Percentiles rank a stretch among this genome's conserved stretches.
Conservation (phyloP, 805 yeast genomes). For the Cyberlindnera galapagoensis region DNA sequence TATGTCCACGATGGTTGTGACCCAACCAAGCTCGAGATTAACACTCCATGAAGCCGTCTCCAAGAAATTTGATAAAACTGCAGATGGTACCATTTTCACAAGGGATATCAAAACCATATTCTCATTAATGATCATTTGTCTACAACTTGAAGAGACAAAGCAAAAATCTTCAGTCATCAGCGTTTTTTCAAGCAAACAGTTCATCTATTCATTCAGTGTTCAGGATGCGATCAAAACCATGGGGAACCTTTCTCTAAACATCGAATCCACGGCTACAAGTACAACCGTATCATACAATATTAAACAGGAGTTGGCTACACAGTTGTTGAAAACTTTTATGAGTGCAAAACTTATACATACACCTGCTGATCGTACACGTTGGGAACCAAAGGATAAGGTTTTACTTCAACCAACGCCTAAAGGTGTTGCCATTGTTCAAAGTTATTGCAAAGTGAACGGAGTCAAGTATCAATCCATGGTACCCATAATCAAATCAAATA, state of each 20-base stretch:
- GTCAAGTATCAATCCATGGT: conserved; percentile 33
- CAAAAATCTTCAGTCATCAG: conserved; percentile 20
- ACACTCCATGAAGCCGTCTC: conserved; percentile 38
- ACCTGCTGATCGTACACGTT: conserved; percentile 67
- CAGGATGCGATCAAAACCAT: conserved; percentile 47
- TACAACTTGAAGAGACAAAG: conserved; percentile 31
- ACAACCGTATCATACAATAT: conserved; percentile 51
- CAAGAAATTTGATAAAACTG: conserved; percentile 41
- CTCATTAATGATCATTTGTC: conserved; percentile 42
- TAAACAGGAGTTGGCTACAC: conserved; percentile 40
- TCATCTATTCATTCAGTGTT: conserved; percentile 48
- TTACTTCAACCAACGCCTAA: conserved; percentile 84
- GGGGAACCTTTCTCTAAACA: conserved; percentile 40
- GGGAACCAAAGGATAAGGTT: conserved; percentile 34
- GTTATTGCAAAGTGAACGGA: conserved; percentile 54
- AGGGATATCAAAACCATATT: conserved; percentile 57
- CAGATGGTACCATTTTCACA: conserved; percentile 45
- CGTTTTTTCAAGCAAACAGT: conserved; percentile 25
- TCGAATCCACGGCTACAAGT: conserved; percentile 43
- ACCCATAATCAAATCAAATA: conserved; percentile 42
- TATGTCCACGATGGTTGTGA: too few species aligned
- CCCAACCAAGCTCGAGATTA: conserved; percentile 7
- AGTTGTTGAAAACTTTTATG: conserved; percentile 46
- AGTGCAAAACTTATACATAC: conserved; percentile 61
- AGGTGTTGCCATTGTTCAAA: conserved; percentile 66